Base-by-base conservation (phyloP, 2,329 filamentous ascomycete species). In the Colletotrichum sojae region DNA sequence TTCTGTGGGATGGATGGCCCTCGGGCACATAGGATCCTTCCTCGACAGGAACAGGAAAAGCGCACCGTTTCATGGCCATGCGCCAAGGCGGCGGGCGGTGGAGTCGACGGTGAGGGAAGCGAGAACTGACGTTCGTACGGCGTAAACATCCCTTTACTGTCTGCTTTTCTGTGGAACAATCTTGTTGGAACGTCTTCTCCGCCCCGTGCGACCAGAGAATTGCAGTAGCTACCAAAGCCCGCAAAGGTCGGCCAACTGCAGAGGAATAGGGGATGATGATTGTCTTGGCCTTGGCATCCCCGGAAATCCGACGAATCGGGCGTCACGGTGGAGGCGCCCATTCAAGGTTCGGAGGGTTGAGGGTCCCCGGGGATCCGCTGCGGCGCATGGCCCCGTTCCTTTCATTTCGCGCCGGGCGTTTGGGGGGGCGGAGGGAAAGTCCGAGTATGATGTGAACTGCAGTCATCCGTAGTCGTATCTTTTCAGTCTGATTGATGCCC, bases 301-400 rank as follows among this genome's bases (percentile, higher is more conserved):
- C n/a, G 16, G 40, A 15, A 31, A 31, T 20, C 60, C 60, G 60
- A 63, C 52, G 43, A 54, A 63, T 56, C 51, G 51, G 40, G 25
- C 22, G 60, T 40, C 40, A 27, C 20, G 51, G 60, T 48, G 60
- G 51, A 40, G 60, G 60, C 51, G 13, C 25, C 27, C 16, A 55
- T 63, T 31, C 58, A 2, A 51, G 60, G 40, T 55, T 51, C 60
- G 60, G 60, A 25, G 58, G 39, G 13, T 8, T 22, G 27, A 31
- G 27, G 27, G 27, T 31, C 9, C 31, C 31, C 31, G 31, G 31
- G 16, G 13, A 45, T 22, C 52, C 52, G 48, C 39, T 52, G 22
- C 60, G 60, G 60, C 60, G 60, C 51, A 49, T 63, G 51, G 25
- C 60, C 43, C 60, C 60, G 60, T 63, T 52, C 60, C 31, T 36